These are phyloP conservation scores for Arthrinium puccinioides DNA, from an alignment of 2,329 filamentous ascomycete species.

Conservation along the genomic window DNA sequence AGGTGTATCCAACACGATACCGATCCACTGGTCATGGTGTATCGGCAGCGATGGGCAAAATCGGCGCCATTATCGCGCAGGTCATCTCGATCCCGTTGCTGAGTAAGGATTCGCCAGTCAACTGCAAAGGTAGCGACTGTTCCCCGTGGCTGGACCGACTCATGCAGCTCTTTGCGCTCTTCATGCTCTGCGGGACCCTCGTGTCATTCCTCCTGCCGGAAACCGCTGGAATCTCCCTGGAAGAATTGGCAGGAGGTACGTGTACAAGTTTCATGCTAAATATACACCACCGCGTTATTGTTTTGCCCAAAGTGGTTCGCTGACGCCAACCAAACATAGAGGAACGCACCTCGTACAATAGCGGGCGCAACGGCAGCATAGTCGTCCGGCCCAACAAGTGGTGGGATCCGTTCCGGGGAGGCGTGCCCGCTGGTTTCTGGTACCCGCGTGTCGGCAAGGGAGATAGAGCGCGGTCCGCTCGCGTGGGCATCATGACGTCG, in stretches of 20 bases:
- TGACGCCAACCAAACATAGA: conserved; percentile 27
- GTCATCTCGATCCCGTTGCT: conserved; percentile 57
- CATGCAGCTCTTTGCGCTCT: conserved; percentile 71
- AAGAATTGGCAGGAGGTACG: conserved; percentile 51
- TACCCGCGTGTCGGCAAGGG: conserved; percentile 28
- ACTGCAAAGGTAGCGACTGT: conserved; percentile 38
- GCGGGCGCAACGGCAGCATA: conserved; percentile 43
- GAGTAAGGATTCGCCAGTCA: conserved; percentile 43
- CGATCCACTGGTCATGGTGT: conserved; percentile 57
- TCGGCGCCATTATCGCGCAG: conserved; percentile 62
- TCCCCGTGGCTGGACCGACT: conserved; percentile 62
- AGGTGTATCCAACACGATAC: conserved; percentile 59
- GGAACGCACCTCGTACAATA: conserved; percentile 50
- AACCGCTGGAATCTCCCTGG: conserved; percentile 67
- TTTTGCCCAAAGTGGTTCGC: background rate
- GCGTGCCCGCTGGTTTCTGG: conserved; percentile 42
- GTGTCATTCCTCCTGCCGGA: conserved; percentile 69
- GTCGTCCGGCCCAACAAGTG: conserved; percentile 23
- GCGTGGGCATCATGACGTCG: conserved; percentile 35
- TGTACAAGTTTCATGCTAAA: background rate
- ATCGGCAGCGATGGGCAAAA: conserved; percentile 59
- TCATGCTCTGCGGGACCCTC: conserved; percentile 68
- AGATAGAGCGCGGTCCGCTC: conserved; percentile 18
- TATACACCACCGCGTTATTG: background rate
- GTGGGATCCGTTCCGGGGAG: conserved; percentile 43